phyloP scores from a whole-genome alignment of 116 monocot genomes.

The Cymodocea nodosa region DNA sequence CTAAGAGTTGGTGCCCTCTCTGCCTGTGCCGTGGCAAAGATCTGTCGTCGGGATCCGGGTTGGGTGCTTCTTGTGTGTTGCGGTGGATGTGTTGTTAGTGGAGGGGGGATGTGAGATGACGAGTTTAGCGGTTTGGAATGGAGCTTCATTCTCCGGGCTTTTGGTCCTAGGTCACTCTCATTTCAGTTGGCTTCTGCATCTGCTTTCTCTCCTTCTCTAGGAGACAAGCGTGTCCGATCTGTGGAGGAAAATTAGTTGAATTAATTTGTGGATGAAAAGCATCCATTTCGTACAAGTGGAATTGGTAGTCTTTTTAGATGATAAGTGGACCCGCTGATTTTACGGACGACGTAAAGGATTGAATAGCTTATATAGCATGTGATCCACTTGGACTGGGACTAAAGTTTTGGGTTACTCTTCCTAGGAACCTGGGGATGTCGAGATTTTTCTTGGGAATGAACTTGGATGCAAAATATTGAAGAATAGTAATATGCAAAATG shows the following conservation, averaged over 20 bases:
- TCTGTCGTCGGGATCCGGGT: background rate
- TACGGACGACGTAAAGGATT: too few relatives aligned
- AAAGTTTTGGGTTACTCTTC: too few relatives aligned
- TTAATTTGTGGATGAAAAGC: background rate
- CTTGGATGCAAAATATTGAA: too few relatives aligned
- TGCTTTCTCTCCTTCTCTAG: background rate
- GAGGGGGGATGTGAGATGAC: background rate
- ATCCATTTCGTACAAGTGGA: background rate
- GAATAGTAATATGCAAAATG: too few relatives aligned
- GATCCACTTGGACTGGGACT: too few relatives aligned
- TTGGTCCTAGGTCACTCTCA: background rate
- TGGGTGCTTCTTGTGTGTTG: background rate
- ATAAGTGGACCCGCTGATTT: too few relatives aligned
- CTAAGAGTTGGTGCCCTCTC: background rate
- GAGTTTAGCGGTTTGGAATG: background rate
- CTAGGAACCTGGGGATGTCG: too few relatives aligned
- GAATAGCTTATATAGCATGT: too few relatives aligned
- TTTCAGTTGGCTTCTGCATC: background rate
- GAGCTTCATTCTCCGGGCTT: background rate
- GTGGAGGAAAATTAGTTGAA: background rate
- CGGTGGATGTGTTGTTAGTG: background rate
- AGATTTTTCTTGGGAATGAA: too few relatives aligned
- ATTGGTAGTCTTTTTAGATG: too few relatives aligned
- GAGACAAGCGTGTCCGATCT: background rate
- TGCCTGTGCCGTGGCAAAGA: background rate